phyloP scores from a whole-genome alignment of 2,329 filamentous ascomycete genomes.

The Pezicula rhizophila region DNA sequence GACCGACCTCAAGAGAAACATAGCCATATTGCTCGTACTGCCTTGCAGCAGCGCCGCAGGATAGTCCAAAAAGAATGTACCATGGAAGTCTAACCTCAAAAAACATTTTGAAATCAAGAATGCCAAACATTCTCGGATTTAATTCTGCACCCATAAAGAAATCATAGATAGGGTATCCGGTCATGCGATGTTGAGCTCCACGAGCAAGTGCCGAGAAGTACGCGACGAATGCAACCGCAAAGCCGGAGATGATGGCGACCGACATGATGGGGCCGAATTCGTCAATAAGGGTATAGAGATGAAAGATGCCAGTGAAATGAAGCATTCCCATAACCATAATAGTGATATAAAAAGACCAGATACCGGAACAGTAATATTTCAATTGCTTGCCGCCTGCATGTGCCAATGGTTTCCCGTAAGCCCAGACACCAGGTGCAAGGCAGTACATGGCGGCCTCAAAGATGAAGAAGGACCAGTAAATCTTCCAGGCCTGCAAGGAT shows the following conservation, averaged over 20 bases:
- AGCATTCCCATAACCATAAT: slow-evolving; percentile 64
- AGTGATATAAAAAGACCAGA: slow-evolving; percentile 81
- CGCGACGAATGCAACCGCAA: slow-evolving; percentile 72
- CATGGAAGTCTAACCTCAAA: slow-evolving; percentile 88
- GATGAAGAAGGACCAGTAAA: slow-evolving; percentile 92
- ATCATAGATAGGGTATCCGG: slow-evolving; percentile 72
- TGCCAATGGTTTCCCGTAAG: slow-evolving; percentile 80
- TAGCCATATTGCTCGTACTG: slow-evolving; percentile 84
- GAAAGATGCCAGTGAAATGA: slow-evolving; percentile 81
- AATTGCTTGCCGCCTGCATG: slow-evolving; percentile 81
- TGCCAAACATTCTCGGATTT: slow-evolving; percentile 78
- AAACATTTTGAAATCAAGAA: slow-evolving; percentile 92
- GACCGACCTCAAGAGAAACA: slow-evolving; percentile 76
- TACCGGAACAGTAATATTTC: slow-evolving; percentile 89
- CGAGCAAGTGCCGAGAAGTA: slow-evolving; percentile 80
- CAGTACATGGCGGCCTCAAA: slow-evolving; percentile 81
- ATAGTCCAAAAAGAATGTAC: slow-evolving; percentile 81
- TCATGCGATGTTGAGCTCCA: slow-evolving; percentile 88
- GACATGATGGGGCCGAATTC: slow-evolving; percentile 91
- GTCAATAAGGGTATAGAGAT: slow-evolving; percentile 85
- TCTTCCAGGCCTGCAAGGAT: slow-evolving; percentile 73
- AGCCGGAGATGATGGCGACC: slow-evolving; percentile 88
- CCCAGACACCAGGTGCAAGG: slow-evolving; percentile 78
- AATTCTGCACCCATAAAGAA: slow-evolving; percentile 89
- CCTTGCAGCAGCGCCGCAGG: slow-evolving; percentile 68